Conservation (phyloP, 176 grass and related monocot genomes). For the Melocanna baccifera region DNA sequence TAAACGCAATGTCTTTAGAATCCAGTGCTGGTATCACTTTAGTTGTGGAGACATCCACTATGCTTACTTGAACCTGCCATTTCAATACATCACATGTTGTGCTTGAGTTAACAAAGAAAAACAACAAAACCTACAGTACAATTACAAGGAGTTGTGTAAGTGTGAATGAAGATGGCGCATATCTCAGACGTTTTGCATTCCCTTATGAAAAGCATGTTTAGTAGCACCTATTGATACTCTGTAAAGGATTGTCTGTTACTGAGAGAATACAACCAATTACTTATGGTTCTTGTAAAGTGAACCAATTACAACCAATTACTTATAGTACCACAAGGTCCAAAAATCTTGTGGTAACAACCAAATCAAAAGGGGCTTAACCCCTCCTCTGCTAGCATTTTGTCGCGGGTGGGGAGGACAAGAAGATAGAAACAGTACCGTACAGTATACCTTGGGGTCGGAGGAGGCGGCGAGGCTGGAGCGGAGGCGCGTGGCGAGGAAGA, state of each 20-base stretch:
- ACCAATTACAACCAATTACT: too few relatives aligned
- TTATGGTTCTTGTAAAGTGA: background rate
- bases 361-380: background rate
- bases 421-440: background rate
- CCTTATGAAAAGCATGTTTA: background rate
- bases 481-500: slow-evolving; percentile 60
- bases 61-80: slow-evolving; percentile 72
- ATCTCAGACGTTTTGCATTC: background rate
- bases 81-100: slow-evolving; percentile 31
- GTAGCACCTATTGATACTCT: background rate
- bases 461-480: slow-evolving; percentile 43
- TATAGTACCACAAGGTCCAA: background rate
- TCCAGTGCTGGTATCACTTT: slow-evolving; percentile 30
- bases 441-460: background rate
- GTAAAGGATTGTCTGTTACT: background rate
- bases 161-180: background rate
- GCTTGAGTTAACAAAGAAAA: background rate
- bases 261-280: background rate
- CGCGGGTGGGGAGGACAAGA: background rate
- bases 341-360: background rate
- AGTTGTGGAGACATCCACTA: slow-evolving; percentile 82
- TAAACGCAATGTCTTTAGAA: slow-evolving; percentile 44
- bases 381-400: background rate
- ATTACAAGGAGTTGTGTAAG: background rate
- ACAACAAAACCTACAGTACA: background rate